Percentiles rank a stretch among this genome's conserved stretches.
phyloP scores from a whole-genome alignment of 2,329 filamentous ascomycete species.

The Ophiocordyceps polyrhachis-furcata region DNA sequence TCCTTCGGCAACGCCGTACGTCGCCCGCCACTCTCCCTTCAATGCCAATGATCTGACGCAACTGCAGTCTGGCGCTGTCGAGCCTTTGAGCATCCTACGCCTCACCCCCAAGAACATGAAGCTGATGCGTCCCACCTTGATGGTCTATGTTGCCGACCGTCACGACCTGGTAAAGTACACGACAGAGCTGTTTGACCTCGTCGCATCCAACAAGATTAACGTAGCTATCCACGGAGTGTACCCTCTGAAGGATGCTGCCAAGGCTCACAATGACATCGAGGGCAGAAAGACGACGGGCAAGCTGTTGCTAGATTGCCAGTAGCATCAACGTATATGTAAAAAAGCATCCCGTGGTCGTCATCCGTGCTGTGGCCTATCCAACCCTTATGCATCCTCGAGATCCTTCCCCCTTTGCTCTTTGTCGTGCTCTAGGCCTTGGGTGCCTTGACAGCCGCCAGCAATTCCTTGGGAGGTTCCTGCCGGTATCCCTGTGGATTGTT shows the following conservation, averaged over 20 bases:
- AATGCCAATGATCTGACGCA: not conserved
- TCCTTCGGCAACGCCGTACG: constrained; percentile 65
- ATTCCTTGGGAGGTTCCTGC: constrained; percentile 70
- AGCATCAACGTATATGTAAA: constrained; percentile 1
- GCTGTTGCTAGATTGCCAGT: constrained; percentile 49
- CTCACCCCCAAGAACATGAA: constrained; percentile 60
- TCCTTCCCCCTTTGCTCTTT: not conserved
- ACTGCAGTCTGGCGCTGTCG: constrained; percentile 47
- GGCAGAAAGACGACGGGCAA: constrained; percentile 72
- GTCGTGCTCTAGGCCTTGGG: constrained; percentile 4
- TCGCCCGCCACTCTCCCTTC: not conserved
- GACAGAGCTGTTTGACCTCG: constrained; percentile 53
- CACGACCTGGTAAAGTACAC: constrained; percentile 56
- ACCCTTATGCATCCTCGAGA: not conserved
- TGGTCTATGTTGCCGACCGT: constrained; percentile 48
- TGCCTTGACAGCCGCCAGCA: constrained; percentile 45
- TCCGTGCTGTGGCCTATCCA: not conserved
- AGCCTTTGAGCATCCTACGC: constrained; percentile 37
- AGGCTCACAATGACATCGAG: constrained; percentile 63
- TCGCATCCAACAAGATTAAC: constrained; percentile 50
- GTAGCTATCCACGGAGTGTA: constrained; percentile 62
- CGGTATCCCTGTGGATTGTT: constrained; percentile 94
- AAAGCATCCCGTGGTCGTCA: not conserved
- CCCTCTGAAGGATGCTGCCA: constrained; percentile 49
- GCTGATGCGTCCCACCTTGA: constrained; percentile 55